These are phyloP conservation scores for Mortierella claussenii DNA, from an alignment of 192 early-diverging fungal species.

Conservation along the genomic window DNA sequence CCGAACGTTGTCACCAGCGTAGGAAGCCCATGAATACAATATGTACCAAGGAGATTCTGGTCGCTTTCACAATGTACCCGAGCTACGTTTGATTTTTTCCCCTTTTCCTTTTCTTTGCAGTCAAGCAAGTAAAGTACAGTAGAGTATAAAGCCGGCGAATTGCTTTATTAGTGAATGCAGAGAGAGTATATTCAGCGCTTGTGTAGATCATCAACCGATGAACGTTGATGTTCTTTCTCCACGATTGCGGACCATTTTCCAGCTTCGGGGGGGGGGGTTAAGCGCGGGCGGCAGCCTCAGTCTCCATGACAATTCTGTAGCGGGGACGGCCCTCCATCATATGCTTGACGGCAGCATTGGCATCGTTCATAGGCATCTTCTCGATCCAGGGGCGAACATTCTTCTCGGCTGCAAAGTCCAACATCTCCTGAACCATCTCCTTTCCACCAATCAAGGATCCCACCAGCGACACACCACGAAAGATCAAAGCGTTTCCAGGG, in stretches of 20 bases:
- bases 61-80: no score
- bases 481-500: constrained; percentile 50
- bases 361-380: constrained; percentile 67
- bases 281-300: constrained; percentile 51
- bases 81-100: no score
- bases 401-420: constrained; percentile 72
- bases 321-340: constrained; percentile 70
- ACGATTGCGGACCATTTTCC: no score
- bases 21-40: no score
- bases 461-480: constrained; percentile 61
- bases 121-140: no score
- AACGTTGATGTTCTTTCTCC: no score
- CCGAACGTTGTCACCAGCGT: no score
- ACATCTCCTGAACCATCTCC: constrained; percentile 69
- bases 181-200: neutral
- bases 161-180: no score
- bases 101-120: no score
- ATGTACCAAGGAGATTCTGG: no score
- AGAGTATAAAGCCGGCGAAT: no score
- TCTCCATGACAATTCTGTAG: constrained; percentile 80
- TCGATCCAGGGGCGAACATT: constrained; percentile 74
- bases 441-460: constrained; percentile 76
- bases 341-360: constrained; percentile 69
- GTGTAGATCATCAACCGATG: no score
- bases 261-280: constrained; percentile 1